Conservation (phyloP, 164 flowering plant species). For the Euptelea pleiosperma region DNA sequence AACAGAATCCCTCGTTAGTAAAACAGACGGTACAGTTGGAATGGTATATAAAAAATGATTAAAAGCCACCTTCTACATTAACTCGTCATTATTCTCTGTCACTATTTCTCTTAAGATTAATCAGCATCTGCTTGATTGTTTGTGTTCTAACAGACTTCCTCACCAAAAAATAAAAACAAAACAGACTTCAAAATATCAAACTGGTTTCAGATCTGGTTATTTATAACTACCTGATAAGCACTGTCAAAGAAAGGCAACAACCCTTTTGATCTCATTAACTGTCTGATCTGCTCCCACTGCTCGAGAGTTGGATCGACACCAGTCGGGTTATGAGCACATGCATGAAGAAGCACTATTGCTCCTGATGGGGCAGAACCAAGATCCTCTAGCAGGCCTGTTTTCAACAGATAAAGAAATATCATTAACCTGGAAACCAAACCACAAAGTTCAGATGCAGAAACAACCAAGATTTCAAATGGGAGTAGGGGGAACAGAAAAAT, state of each 20-base stretch:
- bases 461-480: background rate
- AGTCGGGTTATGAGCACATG: slow-evolving; percentile 99
- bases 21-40: background rate
- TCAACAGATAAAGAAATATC: slow-evolving; percentile 6
- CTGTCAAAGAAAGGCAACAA: slow-evolving; percentile 97
- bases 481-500: background rate
- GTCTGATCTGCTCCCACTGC: slow-evolving; percentile 96
- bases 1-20: slow-evolving; percentile 1
- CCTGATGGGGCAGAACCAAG: slow-evolving; percentile 85
- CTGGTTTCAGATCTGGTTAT: background rate
- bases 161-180: too few relatives aligned
- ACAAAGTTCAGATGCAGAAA: background rate
- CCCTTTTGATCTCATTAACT: slow-evolving; percentile 74
- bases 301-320: slow-evolving; percentile 95
- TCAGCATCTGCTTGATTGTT: background rate
- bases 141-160: too few relatives aligned
- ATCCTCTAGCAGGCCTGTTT: slow-evolving; percentile 83
- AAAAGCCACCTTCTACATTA: background rate
- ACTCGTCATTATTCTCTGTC: background rate
- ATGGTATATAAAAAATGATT: background rate
- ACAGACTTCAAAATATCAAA: background rate
- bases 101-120: background rate
- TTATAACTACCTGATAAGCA: slow-evolving; percentile 89
- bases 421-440: background rate
- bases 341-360: slow-evolving; percentile 95